A percentile compares a stretch with the other conserved stretches of the same genome.
Evolutionary conservation across 2,329 filamentous ascomycete genomes (phyloP).

Genomic region (Drechslerella stenobrocha): DNA sequence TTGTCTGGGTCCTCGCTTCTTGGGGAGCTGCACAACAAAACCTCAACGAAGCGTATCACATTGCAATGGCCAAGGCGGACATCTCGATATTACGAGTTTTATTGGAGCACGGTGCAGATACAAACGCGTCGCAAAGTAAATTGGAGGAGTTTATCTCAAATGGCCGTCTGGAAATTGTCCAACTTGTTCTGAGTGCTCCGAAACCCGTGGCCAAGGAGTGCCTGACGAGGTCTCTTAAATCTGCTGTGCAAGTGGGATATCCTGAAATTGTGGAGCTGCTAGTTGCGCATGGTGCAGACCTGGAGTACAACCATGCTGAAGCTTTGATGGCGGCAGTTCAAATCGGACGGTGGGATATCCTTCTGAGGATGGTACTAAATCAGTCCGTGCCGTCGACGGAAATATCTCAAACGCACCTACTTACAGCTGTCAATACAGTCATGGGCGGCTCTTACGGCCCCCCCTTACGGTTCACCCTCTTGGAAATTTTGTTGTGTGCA

Average conservation of each 20-base stretch:
- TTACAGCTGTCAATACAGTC: slow-evolving; percentile 21
- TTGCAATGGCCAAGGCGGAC: slow-evolving; percentile 29
- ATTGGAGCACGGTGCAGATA: slow-evolving; percentile 35
- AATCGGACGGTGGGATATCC: slow-evolving; percentile 32
- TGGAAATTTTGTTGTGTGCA: slow-evolving; percentile 42
- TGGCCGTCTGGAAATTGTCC: slow-evolving; percentile 28
- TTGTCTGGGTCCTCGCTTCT: slow-evolving; percentile 34
- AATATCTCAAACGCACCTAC: slow-evolving; percentile 30
- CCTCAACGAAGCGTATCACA: slow-evolving; percentile 36
- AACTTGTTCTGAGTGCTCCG: slow-evolving; percentile 21
- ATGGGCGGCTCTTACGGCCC: slow-evolving; percentile 17
- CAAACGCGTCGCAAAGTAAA: slow-evolving; percentile 25
- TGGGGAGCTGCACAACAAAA: slow-evolving; percentile 25
- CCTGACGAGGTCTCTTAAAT: slow-evolving; percentile 17
- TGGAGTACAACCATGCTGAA: slow-evolving; percentile 41
- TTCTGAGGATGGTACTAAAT: slow-evolving; percentile 33
- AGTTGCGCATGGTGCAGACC: slow-evolving; percentile 35
- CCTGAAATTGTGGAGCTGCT: slow-evolving; percentile 28
- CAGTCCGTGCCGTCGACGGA: slow-evolving; percentile 17
- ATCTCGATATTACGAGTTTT: slow-evolving; percentile 26
- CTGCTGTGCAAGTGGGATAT: slow-evolving; percentile 15
- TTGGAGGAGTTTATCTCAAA: slow-evolving; percentile 22
- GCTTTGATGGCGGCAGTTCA: slow-evolving; percentile 20
- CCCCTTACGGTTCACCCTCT: slow-evolving; percentile 20
- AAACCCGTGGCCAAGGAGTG: slow-evolving; percentile 24